These are phyloP conservation scores for Colletotrichum lentis DNA, from an alignment of 2,329 filamentous ascomycete species.

Conservation along the genomic window DNA sequence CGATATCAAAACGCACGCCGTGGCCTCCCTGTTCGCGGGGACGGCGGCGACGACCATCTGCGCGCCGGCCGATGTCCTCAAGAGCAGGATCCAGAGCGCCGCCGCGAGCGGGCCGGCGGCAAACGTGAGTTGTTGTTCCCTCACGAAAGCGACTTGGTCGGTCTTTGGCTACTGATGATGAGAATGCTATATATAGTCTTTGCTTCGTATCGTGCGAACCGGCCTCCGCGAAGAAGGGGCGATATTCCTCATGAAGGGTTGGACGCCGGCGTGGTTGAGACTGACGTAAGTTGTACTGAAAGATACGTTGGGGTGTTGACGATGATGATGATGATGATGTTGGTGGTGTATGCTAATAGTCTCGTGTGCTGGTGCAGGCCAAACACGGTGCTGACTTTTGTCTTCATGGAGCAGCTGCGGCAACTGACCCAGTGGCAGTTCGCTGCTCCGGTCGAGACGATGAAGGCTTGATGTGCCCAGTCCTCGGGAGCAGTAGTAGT, in stretches of 20 bases:
- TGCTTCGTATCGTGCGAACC: conserved; percentile 47
- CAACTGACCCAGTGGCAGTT: conserved; percentile 42
- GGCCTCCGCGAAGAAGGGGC: conserved; percentile 51
- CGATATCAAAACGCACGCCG: conserved; percentile 51
- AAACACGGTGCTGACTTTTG: conserved; percentile 56
- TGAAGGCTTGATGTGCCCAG: conserved; percentile 23
- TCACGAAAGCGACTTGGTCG: too few species aligned
- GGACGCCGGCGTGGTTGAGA: conserved; percentile 56
- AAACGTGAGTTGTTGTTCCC: conserved; percentile 28
- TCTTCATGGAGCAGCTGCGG: conserved; percentile 56
- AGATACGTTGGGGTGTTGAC: conserved; percentile 32
- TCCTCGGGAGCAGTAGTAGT: background rate
- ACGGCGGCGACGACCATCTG: conserved; percentile 57
- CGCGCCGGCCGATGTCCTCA: conserved; percentile 55
- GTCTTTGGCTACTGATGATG: background rate
- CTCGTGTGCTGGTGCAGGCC: conserved; percentile 45
- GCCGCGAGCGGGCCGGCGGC: conserved; percentile 34
- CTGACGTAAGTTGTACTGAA: conserved; percentile 46
- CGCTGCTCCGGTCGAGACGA: conserved; percentile 25
- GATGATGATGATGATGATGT: too few species aligned
- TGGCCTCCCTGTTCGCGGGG: conserved; percentile 53
- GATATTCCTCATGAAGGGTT: conserved; percentile 56
- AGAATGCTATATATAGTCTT: conserved; percentile 40
- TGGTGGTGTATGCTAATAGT: conserved; percentile 23
- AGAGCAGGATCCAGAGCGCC: conserved; percentile 53